Base-by-base conservation (phyloP, 2,329 filamentous ascomycete species). In the Myriosclerotinia curreyana region DNA sequence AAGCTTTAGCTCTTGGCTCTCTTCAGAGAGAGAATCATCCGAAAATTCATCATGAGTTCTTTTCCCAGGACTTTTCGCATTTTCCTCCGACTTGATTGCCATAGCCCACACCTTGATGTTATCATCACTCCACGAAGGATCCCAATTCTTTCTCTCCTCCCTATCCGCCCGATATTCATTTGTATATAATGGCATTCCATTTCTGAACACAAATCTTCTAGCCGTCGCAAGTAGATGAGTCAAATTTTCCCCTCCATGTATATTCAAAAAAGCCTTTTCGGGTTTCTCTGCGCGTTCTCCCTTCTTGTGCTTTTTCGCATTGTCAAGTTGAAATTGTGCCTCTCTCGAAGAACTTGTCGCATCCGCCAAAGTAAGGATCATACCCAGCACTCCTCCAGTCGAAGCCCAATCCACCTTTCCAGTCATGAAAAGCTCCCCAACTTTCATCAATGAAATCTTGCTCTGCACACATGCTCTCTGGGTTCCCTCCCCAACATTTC, bases 81-180 rank as follows among this genome's bases (percentile, higher is more conserved):
- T 64, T 15, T 62, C 66, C 22, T 74, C 70, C 20, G 76, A 71
- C n/a, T 69, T 70, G 51, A 90, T 76, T 0, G 90, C 84, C 72
- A 98, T 81, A 53, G 91, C 88, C 94, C 94, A 98, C 1, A 97
- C 89, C 65, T 87, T 86, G 64, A 97, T 85, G 67, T 88, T 86
- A 14, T 85, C 80, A 74, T 98, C 94, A 65, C 84, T 76, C 83
- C 86, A 96, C 58, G 91, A 86, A 0, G 92, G 90, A 38, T 79
- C 75, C 53, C 72, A 64, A 34, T 73, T 71, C 3, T 68, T 49
- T 83, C 66, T 65, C 31, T 55, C 31, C 22, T 67, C 65, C 25
- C 28, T 60, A 38, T 62, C 67, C 0, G 59, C 36, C 46, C 62
- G 68, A 55, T 90, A 83, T 75, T 99, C 95, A 67, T 85, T 81